Evolutionary conservation across 2,329 filamentous ascomycete genomes (phyloP).

Genomic region (Penicillium capsulatum): DNA sequence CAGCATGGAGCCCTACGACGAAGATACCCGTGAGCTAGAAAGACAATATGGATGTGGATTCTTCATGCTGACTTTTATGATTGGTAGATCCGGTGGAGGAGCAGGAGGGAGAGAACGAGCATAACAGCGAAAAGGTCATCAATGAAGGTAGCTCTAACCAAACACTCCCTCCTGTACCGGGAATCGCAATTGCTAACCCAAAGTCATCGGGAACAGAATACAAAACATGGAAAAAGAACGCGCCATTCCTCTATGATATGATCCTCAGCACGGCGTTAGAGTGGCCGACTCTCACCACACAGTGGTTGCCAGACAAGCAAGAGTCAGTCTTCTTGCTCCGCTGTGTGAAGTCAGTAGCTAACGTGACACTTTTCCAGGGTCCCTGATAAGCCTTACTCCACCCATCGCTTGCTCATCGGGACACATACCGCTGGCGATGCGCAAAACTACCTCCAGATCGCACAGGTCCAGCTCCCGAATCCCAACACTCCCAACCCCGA

Average conservation of each 20-base stretch:
- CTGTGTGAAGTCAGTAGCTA: not conserved
- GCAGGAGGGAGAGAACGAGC: conserved; percentile 58
- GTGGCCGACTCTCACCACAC: conserved; percentile 94
- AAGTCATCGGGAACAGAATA: conserved; percentile 62
- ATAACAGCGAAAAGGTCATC: conserved; percentile 78
- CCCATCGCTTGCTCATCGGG: conserved; percentile 85
- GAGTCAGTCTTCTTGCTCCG: conserved; percentile 46
- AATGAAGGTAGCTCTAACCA: conserved; percentile 66
- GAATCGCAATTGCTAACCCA: not conserved
- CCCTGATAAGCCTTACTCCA: conserved; percentile 78
- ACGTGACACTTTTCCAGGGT: conserved; percentile 44
- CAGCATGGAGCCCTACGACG: conserved; percentile 37
- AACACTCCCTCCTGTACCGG: not conserved
- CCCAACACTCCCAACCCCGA: conserved; percentile 64
- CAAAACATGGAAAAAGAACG: conserved; percentile 99
- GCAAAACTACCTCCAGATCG: conserved; percentile 90
- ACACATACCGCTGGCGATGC: conserved; percentile 87
- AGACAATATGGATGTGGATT: conserved; percentile 9
- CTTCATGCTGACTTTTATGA: conserved; percentile 24
- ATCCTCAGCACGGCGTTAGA: conserved; percentile 91
- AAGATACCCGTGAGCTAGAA: conserved; percentile 23
- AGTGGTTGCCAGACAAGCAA: conserved; percentile 97
- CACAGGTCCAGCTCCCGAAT: conserved; percentile 88
- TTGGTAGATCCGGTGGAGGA: conserved; percentile 30
- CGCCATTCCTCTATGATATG: conserved; percentile 96